Evolutionary conservation across 495 filamentous ascomycete species (phyloP).

Genomic region (Aspergillus homomorphus): DNA sequence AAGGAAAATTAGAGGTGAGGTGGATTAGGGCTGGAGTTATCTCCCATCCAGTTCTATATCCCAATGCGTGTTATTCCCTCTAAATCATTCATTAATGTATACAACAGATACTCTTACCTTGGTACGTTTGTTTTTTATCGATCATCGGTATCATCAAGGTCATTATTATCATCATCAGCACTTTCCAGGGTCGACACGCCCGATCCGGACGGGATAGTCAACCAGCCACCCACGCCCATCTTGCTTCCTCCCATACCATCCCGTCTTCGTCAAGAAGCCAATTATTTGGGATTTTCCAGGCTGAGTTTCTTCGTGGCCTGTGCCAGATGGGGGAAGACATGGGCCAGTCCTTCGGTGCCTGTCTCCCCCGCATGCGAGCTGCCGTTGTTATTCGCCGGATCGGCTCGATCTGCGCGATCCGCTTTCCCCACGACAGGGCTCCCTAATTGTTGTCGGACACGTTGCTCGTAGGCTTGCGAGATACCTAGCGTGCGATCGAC

Average conservation of each 20-base stretch:
- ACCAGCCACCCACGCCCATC: conserved; percentile 2
- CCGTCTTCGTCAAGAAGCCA: neutral
- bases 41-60: neutral
- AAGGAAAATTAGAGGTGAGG: neutral
- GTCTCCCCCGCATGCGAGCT: neutral
- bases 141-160: neutral
- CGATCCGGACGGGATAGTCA: neutral
- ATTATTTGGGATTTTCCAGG: neutral
- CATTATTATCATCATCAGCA: neutral
- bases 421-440: conserved; percentile 2
- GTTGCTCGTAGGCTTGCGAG: conserved; percentile 43
- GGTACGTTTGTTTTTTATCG: neutral
- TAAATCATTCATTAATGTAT: neutral
- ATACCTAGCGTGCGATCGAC: conserved; percentile 50
- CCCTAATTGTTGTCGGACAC: conserved; percentile 38
- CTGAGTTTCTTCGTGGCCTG: conserved; percentile 4
- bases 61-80: neutral
- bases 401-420: conserved; percentile 3
- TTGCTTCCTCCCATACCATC: neutral
- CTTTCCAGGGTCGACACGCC: neutral
- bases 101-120: neutral
- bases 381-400: neutral
- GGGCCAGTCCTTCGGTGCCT: conserved; percentile 25
- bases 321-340: conserved; percentile 48
- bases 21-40: neutral